These are phyloP conservation scores for Solanum hybrid DNA, from an alignment of 305 asterid species.

Conservation along the genomic window DNA sequence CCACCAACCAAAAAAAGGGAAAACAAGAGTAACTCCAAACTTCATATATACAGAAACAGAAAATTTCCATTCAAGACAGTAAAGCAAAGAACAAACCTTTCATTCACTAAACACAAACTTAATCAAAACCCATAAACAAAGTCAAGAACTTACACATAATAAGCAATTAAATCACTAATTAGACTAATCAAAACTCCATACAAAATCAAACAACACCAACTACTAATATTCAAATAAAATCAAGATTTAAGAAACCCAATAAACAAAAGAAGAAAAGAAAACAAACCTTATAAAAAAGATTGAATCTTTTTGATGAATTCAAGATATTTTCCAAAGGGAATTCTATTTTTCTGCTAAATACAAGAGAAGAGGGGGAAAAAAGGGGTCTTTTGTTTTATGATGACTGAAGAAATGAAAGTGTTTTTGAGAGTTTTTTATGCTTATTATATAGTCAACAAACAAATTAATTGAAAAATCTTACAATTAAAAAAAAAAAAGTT, in stretches of 20 bases:
- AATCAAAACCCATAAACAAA: background rate
- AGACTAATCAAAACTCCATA: background rate
- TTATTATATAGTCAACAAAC: background rate
- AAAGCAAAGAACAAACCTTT: background rate
- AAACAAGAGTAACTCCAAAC: background rate
- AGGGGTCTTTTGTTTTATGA: background rate
- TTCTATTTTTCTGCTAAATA: background rate
- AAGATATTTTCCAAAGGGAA: background rate
- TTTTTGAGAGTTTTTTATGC: background rate
- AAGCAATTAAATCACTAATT: background rate
- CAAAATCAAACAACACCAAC: background rate
- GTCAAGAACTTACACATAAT: background rate
- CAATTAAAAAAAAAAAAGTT: rapidly evolving
- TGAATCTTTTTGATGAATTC: background rate
- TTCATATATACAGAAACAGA: background rate
- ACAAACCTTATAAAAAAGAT: background rate
- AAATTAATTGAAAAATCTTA: background rate
- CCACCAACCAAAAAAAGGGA: background rate
- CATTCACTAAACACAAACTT: background rate
- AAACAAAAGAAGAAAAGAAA: background rate
- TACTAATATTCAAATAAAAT: background rate
- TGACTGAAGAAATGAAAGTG: background rate
- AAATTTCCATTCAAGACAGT: background rate
- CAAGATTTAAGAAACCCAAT: background rate
- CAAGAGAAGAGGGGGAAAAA: background rate